Evolutionary conservation across 176 grass and related monocot genomes (phyloP), one percentile per base, ranked within the genome.

Genomic region (Aegilops umbellulata): DNA sequence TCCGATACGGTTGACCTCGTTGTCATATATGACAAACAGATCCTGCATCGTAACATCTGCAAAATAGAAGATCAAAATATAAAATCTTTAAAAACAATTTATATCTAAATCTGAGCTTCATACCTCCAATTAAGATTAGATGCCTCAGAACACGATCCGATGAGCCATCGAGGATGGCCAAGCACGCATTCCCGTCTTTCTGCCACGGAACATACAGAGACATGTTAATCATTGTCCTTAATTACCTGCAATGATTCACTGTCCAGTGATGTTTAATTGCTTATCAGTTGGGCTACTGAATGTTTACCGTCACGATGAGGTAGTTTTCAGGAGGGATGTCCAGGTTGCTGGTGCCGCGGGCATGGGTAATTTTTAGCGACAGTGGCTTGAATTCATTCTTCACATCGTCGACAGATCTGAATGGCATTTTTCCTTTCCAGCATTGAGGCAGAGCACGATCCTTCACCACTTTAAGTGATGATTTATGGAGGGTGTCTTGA

Each of bases 271-370:
- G 47, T 27, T 30, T 29, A 42, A 42, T 25, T 72, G 41, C n/a
- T 51, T 26, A 27, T 68, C 3, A 24, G 39, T 58, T 76, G 29
- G 42, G 80, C 60, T 81, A 51, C 82, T 7, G 16, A 81, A 80
- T 57, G 60, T 71, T 92, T 99, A 99, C 97, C 0, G 92, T 91
- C 49, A 96, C 86, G 66, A 99, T 62, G 63, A 99, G 92, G 72
- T 99, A 99, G 46, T 99, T 96, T 81, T 99, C 92, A 32, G 97
- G 92, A 73, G 91, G 94, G 31, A 99, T 92, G 81, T 96, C 94
- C 79, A 99, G 5, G 49, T 2, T 53, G 49, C 49, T 53, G 49
- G 49, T 53, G 49, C 49, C 16, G 16, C 1, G 16, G 49, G 49
- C 49, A 53, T 53, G 49, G 49, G 15, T 53, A 53, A 53, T 6